A percentile compares a stretch with the other conserved stretches of the same genome.
Evolutionary conservation across 2,329 filamentous ascomycete genomes (phyloP).

Genomic region (Aspergillus sp.): DNA sequence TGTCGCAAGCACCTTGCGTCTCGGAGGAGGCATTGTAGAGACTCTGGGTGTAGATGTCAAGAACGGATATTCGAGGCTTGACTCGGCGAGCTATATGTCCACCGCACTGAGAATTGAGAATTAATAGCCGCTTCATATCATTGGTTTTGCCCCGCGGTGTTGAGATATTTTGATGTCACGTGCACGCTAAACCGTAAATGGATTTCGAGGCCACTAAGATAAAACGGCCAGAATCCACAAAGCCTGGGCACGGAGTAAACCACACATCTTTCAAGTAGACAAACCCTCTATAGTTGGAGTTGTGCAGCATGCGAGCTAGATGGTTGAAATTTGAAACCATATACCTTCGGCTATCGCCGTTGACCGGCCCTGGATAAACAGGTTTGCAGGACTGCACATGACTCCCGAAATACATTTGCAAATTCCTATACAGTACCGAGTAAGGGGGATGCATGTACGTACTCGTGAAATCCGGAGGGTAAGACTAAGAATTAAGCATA

Average conservation of each 20-base stretch:
- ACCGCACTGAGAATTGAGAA: background rate
- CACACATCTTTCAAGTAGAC: background rate
- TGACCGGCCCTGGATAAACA: background rate
- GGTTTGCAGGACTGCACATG: background rate
- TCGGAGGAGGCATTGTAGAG: slow-evolving; percentile 67
- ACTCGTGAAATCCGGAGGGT: background rate
- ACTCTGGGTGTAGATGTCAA: background rate
- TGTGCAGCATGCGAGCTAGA: background rate
- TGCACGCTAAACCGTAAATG: slow-evolving; percentile 5
- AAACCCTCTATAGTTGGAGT: background rate
- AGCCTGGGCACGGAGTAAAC: background rate
- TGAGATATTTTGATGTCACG: slow-evolving; percentile 8
- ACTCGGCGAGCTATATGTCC: background rate
- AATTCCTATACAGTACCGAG: slow-evolving; percentile 7
- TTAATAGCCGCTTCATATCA: background rate
- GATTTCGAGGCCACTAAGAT: background rate
- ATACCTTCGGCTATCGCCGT: background rate
- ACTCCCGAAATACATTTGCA: background rate
- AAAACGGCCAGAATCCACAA: background rate
- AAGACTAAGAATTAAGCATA: background rate
- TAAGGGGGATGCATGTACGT: background rate
- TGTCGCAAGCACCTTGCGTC: slow-evolving; percentile 74
- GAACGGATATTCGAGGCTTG: background rate
- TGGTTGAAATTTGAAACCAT: background rate
- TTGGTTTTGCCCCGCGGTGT: background rate